These are phyloP conservation scores for Saccharomycopsis sp. DNA, from an alignment of 805 yeast genomes.

Conservation along the genomic window DNA sequence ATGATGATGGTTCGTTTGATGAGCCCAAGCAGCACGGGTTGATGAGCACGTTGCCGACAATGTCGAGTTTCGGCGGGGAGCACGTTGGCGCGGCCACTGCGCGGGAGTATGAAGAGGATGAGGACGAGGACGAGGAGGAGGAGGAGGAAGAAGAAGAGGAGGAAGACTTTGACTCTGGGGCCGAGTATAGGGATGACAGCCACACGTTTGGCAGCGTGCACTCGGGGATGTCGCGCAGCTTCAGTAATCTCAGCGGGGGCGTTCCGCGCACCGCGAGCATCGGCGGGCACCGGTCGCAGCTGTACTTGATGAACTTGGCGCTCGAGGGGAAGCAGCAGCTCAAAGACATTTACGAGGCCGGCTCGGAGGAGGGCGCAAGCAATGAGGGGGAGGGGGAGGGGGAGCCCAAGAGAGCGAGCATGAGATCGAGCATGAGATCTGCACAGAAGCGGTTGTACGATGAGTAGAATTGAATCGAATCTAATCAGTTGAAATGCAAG, in stretches of 20 bases:
- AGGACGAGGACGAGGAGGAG: background rate
- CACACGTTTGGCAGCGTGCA: background rate
- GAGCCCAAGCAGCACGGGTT: conserved; percentile 21
- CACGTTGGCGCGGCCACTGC: background rate
- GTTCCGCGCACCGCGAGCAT: background rate
- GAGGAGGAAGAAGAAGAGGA: conserved; percentile 1
- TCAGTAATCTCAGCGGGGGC: conserved; percentile 3
- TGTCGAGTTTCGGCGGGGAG: conserved; percentile 17
- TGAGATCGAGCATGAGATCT: no score
- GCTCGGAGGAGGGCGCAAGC: background rate
- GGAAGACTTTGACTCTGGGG: background rate
- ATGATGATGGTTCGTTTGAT: conserved; percentile 19
- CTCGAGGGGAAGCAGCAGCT: background rate
- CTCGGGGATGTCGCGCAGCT: background rate
- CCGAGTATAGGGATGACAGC: background rate
- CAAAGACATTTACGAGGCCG: background rate
- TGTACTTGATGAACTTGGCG: background rate
- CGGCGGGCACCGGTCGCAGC: background rate
- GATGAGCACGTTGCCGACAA: conserved; percentile 20
- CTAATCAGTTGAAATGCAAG: no score
- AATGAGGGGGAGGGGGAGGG: no score
- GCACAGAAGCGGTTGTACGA: no score
- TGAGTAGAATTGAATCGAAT: no score
- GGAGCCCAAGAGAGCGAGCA: no score
- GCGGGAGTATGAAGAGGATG: conserved; percentile 1